A percentile compares a stretch with the other conserved stretches of the same genome.
phyloP scores from a whole-genome alignment of 768 basidiomycete species.

The Pleurotus ostreatus region DNA sequence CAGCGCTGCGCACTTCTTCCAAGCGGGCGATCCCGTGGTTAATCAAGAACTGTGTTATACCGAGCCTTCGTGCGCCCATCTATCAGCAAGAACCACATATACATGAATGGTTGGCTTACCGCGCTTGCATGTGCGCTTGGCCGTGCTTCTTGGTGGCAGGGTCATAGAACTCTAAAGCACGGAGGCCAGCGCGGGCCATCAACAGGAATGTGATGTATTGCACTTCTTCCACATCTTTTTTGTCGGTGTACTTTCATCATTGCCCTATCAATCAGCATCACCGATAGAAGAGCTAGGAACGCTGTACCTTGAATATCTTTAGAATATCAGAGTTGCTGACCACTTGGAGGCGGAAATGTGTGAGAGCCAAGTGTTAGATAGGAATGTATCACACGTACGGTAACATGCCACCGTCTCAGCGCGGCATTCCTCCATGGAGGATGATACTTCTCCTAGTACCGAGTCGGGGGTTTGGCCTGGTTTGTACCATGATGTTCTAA shows the following conservation, averaged over 20 bases:
- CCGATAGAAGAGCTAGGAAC: neutral
- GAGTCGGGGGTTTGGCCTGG: constrained; percentile 81
- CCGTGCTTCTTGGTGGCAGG: constrained; percentile 79
- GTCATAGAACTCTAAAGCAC: constrained; percentile 81
- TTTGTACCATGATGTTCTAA: constrained; percentile 82
- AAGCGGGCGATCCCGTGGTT: constrained; percentile 64
- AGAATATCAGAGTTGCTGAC: constrained; percentile 74
- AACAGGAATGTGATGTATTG: constrained; percentile 78
- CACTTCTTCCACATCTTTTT: constrained; percentile 70
- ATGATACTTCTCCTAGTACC: constrained; percentile 82
- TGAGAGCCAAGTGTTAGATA: constrained; percentile 5
- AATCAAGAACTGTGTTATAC: constrained; percentile 80
- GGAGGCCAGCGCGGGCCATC: constrained; percentile 83
- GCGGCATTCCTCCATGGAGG: constrained; percentile 91
- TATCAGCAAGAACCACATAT: too few species aligned
- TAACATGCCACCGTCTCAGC: constrained; percentile 85
- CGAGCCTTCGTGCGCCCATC: constrained; percentile 43
- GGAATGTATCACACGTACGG: constrained; percentile 36
- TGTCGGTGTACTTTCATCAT: constrained; percentile 51
- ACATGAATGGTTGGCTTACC: constrained; percentile 37
- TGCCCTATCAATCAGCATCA: neutral
- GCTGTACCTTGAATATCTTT: constrained; percentile 66
- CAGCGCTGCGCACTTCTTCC: constrained; percentile 57
- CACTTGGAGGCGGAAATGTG: constrained; percentile 35
- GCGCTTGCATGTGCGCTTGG: constrained; percentile 88